Conservation (phyloP, 2,329 filamentous ascomycete species). For the Fusarium sp. region DNA sequence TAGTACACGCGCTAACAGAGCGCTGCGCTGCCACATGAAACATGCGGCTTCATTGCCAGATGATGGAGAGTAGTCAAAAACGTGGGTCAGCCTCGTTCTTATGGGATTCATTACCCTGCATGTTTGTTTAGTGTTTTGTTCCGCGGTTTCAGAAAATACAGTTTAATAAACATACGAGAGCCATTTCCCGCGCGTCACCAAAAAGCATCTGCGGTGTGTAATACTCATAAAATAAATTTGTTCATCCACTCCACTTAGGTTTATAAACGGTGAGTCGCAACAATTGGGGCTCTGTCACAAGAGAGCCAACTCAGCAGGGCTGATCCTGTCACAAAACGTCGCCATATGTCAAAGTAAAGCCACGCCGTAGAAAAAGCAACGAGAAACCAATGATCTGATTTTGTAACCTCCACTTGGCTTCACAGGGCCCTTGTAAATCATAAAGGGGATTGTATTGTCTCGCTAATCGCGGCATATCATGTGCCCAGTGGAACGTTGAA, state of each 20-base stretch:
- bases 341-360: slow-evolving; percentile 25
- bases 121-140: background rate
- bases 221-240: background rate
- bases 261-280: background rate
- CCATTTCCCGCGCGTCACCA: background rate
- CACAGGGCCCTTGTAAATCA: background rate
- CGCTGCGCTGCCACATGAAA: slow-evolving; percentile 43
- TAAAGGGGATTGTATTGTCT: background rate
- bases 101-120: background rate
- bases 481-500: background rate
- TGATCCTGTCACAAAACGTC: slow-evolving; percentile 17
- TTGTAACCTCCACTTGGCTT: background rate
- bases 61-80: slow-evolving; percentile 11
- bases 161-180: background rate
- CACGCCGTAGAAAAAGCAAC: slow-evolving; percentile 35
- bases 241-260: background rate
- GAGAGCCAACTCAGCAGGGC: background rate
- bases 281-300: background rate
- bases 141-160: background rate
- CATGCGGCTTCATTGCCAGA: slow-evolving; percentile 34
- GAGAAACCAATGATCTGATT: background rate
- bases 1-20: slow-evolving; percentile 34
- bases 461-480: background rate
- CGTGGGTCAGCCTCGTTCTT: slow-evolving; percentile 4
- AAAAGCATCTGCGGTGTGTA: background rate